Conservation (phyloP, 495 filamentous ascomycete species). For the Darksidea phi region DNA sequence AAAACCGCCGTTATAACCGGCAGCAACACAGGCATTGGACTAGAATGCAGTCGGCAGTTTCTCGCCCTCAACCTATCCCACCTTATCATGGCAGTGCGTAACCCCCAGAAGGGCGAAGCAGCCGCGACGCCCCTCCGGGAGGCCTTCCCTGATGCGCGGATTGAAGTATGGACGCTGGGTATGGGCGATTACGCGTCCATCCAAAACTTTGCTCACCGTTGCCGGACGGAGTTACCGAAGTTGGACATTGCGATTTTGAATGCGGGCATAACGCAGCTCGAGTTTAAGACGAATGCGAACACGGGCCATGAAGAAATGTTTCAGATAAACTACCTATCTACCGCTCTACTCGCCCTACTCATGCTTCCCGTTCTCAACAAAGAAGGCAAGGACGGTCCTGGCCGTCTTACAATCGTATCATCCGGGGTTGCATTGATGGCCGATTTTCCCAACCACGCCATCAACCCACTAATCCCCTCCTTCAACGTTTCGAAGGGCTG, state of each 20-base stretch:
- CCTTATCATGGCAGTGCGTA: constrained; percentile 40
- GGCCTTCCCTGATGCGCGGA: constrained; percentile 44
- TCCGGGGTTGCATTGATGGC: constrained; percentile 22
- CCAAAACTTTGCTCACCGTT: constrained; percentile 48
- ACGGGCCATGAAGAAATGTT: constrained; percentile 48
- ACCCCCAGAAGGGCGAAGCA: constrained; percentile 48
- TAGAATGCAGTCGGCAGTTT: constrained; percentile 38
- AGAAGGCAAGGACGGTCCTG: constrained; percentile 28
- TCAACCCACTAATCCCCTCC: constrained; percentile 4
- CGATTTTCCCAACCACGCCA: constrained; percentile 6
- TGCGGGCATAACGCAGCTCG: constrained; percentile 45
- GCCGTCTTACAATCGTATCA: constrained; percentile 35
- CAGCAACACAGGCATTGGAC: constrained; percentile 37
- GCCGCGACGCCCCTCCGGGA: constrained; percentile 46
- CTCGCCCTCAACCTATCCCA: constrained; percentile 32
- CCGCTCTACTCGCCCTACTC: constrained; percentile 48
- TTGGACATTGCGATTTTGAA: constrained; percentile 50
- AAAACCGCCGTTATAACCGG: constrained; percentile 42
- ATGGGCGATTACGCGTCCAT: constrained; percentile 55
- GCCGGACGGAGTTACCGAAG: constrained; percentile 39
- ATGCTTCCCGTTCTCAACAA: constrained; percentile 43
- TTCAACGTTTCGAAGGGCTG: constrained; percentile 1
- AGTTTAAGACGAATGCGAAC: constrained; percentile 40
- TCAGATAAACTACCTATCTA: constrained; percentile 55
- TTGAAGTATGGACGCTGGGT: constrained; percentile 56